A percentile compares a stretch with the other conserved stretches of the same genome.
phyloP scores from a whole-genome alignment of 192 early-diverging fungal genomes.

The Entomortierella chlamydospora region DNA sequence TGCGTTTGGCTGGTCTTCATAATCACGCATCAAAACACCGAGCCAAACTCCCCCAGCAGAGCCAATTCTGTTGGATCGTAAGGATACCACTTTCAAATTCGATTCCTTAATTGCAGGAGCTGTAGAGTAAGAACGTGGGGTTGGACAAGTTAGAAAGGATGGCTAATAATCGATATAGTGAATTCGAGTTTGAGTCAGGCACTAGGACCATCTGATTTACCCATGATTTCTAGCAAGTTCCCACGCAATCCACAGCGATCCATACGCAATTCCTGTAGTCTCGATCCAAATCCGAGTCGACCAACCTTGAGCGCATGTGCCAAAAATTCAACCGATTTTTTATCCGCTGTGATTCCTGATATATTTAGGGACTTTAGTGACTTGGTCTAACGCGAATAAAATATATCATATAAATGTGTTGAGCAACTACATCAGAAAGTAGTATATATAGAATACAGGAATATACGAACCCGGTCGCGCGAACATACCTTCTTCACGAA shows the following conservation, averaged over 20 bases:
- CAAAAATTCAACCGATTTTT: conserved; percentile 74
- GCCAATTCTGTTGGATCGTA: conserved; percentile 62
- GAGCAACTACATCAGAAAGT: background rate
- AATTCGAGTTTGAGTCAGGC: no score
- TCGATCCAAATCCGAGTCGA: conserved; percentile 52
- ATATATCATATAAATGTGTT: no score
- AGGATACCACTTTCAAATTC: conserved; percentile 52
- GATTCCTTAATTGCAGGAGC: conserved; percentile 60
- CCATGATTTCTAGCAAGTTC: conserved; percentile 52
- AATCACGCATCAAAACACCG: conserved; percentile 67
- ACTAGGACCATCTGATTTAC: conserved; percentile 8
- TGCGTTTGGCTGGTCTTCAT: conserved; percentile 57
- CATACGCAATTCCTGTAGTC: conserved; percentile 56
- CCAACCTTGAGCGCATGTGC: conserved; percentile 68
- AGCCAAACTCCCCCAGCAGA: conserved; percentile 61
- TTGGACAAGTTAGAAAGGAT: background rate
- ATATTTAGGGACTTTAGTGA: conserved; percentile 75
- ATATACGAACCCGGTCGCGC: background rate
- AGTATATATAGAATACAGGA: background rate
- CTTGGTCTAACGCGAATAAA: conserved; percentile 59
- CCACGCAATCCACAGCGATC: conserved; percentile 56
- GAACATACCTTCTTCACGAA: conserved; percentile 72
- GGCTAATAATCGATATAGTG: no score
- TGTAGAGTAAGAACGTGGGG: background rate
- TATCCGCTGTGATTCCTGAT: conserved; percentile 76